Base-by-base conservation (phyloP, 805 yeast genomes). In the Metschnikowia noctiluminum region DNA sequence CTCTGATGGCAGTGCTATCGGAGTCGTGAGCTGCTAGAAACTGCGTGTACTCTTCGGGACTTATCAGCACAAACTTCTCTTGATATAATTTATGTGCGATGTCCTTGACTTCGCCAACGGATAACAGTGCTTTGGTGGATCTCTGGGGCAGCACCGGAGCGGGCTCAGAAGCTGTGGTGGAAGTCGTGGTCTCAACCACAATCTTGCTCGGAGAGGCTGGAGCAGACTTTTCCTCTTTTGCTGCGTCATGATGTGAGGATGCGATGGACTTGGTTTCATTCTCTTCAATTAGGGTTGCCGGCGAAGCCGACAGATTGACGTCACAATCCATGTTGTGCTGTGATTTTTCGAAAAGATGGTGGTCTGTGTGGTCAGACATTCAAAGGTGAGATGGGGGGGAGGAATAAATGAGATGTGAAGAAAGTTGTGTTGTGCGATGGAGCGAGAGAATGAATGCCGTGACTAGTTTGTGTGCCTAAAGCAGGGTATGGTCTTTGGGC, bases 21-120 rank as follows among this genome's bases (percentile, higher is more conserved):
- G 44, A 70, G 14, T 81, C 86, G 3, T 66, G 81, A 35, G 63
- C 68, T 2, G 77, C 75, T 36, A 73, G 56, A 44, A 68, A 70
- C 60, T 70, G 77, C 35, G 73, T 70, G 51, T 72, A 73, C 51
- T 73, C 77, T 48, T 73, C 76, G 4, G 76, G 76, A 46, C 64
- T 64, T 34, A 73, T 68, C 44, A 73, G 69, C 9, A 72, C 70
- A 52, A 73, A 73, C 45, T 71, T 70, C 54, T 72, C 77, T 35
- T 64, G 55, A 56, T 57, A 73, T 35, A 73, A 60, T 48, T 67
- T 64, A 13, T 35, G 32, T 9, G 78, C 78, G 35, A 71, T 71
- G 3, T 64, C 70, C 30, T 52, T 49, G 48, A 57, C 60, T 39
- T 68, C 74, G 6, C 47, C 16, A 5, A 42, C 28, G 12, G 43